Conservation (phyloP, 2,329 filamentous ascomycete species). For the Trichophyton equinum region DNA sequence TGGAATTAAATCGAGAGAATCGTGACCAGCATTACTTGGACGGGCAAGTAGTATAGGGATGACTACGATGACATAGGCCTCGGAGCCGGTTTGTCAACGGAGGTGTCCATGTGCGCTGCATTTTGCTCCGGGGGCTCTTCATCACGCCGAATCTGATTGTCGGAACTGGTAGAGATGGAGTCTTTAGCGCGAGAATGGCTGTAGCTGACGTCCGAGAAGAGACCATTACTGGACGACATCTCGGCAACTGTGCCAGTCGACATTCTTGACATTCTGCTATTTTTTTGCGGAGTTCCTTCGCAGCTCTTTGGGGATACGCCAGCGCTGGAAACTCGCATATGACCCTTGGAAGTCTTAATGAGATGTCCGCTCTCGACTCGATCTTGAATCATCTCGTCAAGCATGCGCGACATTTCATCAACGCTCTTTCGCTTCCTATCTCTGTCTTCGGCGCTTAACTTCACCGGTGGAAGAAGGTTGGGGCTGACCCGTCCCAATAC, state of each 20-base stretch:
- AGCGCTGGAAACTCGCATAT: conserved; percentile 46
- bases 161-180: not conserved
- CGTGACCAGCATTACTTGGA: not conserved
- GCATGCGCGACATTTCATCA: conserved; percentile 83
- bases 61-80: not conserved
- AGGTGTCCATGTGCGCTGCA: not conserved
- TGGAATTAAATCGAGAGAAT: not conserved
- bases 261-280: not conserved
- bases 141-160: not conserved
- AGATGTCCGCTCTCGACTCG: conserved; percentile 65
- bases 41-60: not conserved
- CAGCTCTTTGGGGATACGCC: conserved; percentile 18
- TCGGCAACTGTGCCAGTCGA: not conserved
- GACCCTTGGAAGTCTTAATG: conserved; percentile 41
- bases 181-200: not conserved
- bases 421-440: conserved; percentile 55
- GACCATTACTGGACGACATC: not conserved
- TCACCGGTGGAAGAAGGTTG: conserved; percentile 18
- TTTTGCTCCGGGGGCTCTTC: not conserved
- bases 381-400: conserved; percentile 94
- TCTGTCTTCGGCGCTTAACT: conserved; percentile 18
- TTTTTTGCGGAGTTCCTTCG: not conserved
- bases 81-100: not conserved
- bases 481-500: conserved; percentile 17
- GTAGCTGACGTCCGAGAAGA: not conserved